Conservation (phyloP, 2,329 filamentous ascomycete species). For the Phialocephala subalpina region DNA sequence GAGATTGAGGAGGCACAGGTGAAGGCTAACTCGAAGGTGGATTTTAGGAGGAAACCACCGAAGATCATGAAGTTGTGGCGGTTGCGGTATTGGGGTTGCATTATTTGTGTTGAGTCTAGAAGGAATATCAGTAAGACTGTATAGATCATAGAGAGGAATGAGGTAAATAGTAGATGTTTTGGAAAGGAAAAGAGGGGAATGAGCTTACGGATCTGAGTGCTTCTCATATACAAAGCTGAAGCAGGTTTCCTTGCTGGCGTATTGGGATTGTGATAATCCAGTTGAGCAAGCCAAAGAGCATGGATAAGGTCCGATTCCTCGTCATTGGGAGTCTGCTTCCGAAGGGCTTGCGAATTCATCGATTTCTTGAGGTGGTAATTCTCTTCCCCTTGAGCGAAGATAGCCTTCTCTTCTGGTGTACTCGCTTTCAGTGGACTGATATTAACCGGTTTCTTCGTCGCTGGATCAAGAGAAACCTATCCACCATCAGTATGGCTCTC, state of each 20-base stretch:
- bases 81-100: slow-evolving; percentile 76
- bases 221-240: slow-evolving; percentile 69
- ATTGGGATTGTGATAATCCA: slow-evolving; percentile 68
- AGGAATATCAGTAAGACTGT: too few species aligned
- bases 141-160: too few species aligned
- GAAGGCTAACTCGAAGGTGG: slow-evolving; percentile 77
- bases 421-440: slow-evolving; percentile 67
- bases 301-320: slow-evolving; percentile 76
- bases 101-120: slow-evolving; percentile 71
- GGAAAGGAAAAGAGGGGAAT: not conserved
- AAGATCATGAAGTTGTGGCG: slow-evolving; percentile 80
- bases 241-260: slow-evolving; percentile 59
- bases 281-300: slow-evolving; percentile 71
- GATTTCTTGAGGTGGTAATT: slow-evolving; percentile 73
- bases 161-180: not conserved
- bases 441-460: slow-evolving; percentile 69
- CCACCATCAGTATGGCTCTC: too few species aligned
- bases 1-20: slow-evolving; percentile 74
- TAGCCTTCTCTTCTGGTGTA: slow-evolving; percentile 66
- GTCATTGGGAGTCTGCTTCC: slow-evolving; percentile 72
- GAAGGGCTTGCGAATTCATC: slow-evolving; percentile 63
- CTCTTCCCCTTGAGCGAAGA: slow-evolving; percentile 69
- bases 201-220: slow-evolving; percentile 57
- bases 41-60: slow-evolving; percentile 74
- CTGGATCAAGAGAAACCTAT: slow-evolving; percentile 66